Evolutionary conservation across 129 eudicot genomes (phyloP).

Genomic region (Glebionis coronaria): DNA sequence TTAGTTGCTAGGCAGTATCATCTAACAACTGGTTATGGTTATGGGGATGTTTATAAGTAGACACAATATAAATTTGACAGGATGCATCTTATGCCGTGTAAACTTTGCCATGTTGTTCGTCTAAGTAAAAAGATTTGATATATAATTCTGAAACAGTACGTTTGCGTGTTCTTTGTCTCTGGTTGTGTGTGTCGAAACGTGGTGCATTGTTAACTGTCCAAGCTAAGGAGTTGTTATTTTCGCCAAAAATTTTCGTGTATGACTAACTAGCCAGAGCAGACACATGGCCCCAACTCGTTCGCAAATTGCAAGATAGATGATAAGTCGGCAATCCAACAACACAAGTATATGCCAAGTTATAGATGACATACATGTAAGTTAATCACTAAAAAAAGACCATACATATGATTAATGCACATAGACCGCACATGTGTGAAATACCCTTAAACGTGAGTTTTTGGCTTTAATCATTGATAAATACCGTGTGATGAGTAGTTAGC

Average conservation of each 20-base stretch:
- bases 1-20: too few relatives aligned
- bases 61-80: too few relatives aligned
- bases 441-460: too few relatives aligned
- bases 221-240: not conserved
- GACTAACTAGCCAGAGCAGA: not conserved
- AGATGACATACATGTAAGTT: slow-evolving; percentile 2
- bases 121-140: not conserved
- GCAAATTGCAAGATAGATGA: not conserved
- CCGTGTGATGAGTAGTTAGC: too few relatives aligned
- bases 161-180: not conserved
- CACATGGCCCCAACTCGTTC: not conserved
- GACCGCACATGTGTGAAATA: not conserved
- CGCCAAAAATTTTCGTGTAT: not conserved
- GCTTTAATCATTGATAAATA: too few relatives aligned
- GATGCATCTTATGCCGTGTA: too few relatives aligned
- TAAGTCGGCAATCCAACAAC: not conserved
- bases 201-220: not conserved
- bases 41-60: too few relatives aligned
- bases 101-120: too few relatives aligned
- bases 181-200: not conserved
- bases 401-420: not conserved
- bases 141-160: not conserved
- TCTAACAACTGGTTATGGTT: too few relatives aligned
- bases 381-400: not conserved
- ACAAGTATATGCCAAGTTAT: not conserved